These are phyloP conservation scores for Massariosphaeria phaeospora DNA, from an alignment of 495 filamentous ascomycete species.

Conservation along the genomic window DNA sequence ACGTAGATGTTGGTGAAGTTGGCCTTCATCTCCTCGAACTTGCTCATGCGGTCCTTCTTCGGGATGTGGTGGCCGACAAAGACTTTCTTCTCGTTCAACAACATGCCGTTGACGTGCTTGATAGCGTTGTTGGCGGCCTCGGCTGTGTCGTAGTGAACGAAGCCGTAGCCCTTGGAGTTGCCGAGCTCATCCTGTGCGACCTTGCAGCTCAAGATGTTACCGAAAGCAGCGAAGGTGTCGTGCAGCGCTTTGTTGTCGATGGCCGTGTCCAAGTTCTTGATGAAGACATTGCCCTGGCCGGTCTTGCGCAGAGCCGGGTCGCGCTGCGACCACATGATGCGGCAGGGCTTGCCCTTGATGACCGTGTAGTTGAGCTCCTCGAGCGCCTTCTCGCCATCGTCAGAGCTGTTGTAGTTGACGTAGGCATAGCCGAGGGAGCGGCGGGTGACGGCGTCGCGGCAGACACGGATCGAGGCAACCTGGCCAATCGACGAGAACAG, in stretches of 20 bases:
- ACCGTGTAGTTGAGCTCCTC: conserved; percentile 99
- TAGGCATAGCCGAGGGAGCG: conserved; percentile 99
- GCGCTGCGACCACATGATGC: conserved; percentile 99
- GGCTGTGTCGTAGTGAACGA: conserved; percentile 99
- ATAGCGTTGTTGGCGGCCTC: conserved; percentile 95
- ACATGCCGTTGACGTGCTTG: conserved; percentile 99
- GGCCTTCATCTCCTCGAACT: conserved; percentile 99
- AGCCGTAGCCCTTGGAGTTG: conserved; percentile 97
- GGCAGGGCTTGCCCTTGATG: conserved; percentile 97
- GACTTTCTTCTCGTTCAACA: conserved; percentile 99
- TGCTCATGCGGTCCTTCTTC: conserved; percentile 99
- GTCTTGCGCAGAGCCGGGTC: conserved; percentile 99
- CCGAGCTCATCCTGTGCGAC: conserved; percentile 95
- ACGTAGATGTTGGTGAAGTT: conserved; percentile 99
- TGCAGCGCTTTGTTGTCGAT: conserved; percentile 99
- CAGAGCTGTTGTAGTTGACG: conserved; percentile 98
- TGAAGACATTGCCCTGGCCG: conserved; percentile 99
- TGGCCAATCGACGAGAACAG: conserved; percentile 99
- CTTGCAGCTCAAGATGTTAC: conserved; percentile 99
- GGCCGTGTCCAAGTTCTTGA: conserved; percentile 97
- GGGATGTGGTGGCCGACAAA: conserved; percentile 99
- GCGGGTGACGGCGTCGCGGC: conserved; percentile 97
- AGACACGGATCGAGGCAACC: conserved; percentile 98
- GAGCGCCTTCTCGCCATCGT: conserved; percentile 93
- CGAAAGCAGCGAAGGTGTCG: conserved; percentile 98